Evolutionary conservation across 768 basidiomycete species (phyloP).

Genomic region (Lyophyllum atratum): DNA sequence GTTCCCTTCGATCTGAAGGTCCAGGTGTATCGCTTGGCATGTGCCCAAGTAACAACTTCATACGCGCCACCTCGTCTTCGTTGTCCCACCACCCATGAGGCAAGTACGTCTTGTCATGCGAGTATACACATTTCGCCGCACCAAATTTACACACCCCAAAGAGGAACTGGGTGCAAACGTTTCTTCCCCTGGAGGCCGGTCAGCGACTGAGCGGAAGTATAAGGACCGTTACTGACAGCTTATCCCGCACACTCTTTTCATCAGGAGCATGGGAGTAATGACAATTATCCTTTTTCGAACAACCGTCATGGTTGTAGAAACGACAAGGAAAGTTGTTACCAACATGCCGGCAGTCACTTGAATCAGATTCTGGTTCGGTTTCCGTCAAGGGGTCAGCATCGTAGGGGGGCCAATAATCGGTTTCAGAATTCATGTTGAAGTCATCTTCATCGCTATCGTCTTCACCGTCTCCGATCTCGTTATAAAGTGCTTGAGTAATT

Average conservation of each 20-base stretch:
- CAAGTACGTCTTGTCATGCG: conserved; percentile 48
- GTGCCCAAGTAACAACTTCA: background rate
- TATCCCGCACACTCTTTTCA: conserved; percentile 48
- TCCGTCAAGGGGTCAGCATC: conserved; percentile 28
- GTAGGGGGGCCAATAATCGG: conserved; percentile 14
- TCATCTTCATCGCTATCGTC: background rate
- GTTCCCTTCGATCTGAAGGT: background rate
- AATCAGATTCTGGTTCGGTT: conserved; percentile 44
- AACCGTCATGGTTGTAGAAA: conserved; percentile 53
- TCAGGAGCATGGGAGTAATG: conserved; percentile 54
- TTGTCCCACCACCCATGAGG: conserved; percentile 49
- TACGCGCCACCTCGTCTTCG: conserved; percentile 1
- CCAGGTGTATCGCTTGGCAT: background rate
- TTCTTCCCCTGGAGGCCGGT: conserved; percentile 17
- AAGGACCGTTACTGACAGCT: conserved; percentile 35
- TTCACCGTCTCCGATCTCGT: conserved; percentile 12
- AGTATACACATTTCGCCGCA: conserved; percentile 44
- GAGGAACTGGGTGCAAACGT: conserved; percentile 40
- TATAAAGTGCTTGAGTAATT: conserved; percentile 11
- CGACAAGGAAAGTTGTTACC: conserved; percentile 52
- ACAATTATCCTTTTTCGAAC: conserved; percentile 40
- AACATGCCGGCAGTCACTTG: conserved; percentile 50
- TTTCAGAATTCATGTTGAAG: conserved; percentile 3
- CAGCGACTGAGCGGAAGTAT: background rate
- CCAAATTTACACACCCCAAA: conserved; percentile 38